Base-by-base conservation (phyloP, 2,329 filamentous ascomycete species). In the Clarireedia homoeocarpa region DNA sequence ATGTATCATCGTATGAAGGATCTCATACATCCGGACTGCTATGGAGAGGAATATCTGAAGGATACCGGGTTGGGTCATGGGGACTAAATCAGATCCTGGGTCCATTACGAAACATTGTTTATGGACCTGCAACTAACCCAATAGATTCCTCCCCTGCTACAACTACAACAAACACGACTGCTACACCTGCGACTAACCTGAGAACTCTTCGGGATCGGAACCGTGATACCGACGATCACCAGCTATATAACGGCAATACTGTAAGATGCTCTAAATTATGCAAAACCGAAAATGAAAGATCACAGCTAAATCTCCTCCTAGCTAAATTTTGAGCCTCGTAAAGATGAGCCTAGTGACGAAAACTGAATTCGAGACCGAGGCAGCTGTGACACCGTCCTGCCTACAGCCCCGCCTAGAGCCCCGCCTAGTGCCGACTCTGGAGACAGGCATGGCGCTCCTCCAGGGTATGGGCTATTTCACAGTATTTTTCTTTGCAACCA, bases 221-320 rank as follows among this genome's bases (percentile, higher is more conserved):
- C 20, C 75, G 80, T 59, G 74, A 77, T 40, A 75, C 76, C 53
- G 72, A 80, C 55, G 78, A 85, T 60, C 79, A 83, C 46, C 86
- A 95, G 66, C 80, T 95, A 48, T 96, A 96, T 68, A 96, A 96
- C 66, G 91, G 91, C 1, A 96, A 96, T 67, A 89, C 89, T 69
- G 88, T 91, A 75, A 71, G 64, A 61, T 39, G 10, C 15, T 24
- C 6, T 3, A 26, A 9, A 48, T 6, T 17, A 30, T 15, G 47
- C 20, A 15, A 5, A 1, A 34, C 6, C 0, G 17, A 15, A 15
- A 42, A 3, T n/a, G 27, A 12, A 46, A 26, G 4, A 12, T 26
- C 12, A 3, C 24, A 30, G 30, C 56, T 62, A 52, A 59, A 39
- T 9, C 34, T 42, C 9, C 2, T 2, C 5, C 45, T 36, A 68